phyloP scores from a whole-genome alignment of 345 rosid genomes.

The Lenwebbia sp. region DNA sequence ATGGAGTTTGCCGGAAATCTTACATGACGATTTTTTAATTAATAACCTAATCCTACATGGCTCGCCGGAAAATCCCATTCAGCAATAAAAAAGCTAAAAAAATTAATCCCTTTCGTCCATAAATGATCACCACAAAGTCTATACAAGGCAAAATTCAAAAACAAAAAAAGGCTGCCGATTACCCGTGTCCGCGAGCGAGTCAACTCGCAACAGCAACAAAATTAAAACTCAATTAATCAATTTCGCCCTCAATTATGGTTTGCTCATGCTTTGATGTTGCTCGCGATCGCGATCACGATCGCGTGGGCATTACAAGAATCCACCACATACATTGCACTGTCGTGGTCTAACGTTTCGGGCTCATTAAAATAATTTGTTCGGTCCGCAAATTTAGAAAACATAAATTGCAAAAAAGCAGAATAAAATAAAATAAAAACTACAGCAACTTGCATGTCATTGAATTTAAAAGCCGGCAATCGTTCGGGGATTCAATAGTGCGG shows the following conservation, averaged over 20 bases:
- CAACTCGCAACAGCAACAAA: background rate
- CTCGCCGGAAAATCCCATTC: too few species aligned
- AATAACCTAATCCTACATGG: too few species aligned
- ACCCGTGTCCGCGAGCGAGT: background rate
- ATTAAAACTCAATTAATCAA: background rate
- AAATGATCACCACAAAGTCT: background rate
- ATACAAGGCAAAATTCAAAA: too few species aligned
- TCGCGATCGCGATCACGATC: too few species aligned
- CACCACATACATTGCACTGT: background rate
- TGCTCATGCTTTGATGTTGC: background rate
- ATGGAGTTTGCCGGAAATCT: too few species aligned
- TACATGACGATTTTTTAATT: too few species aligned
- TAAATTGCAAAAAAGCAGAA: background rate
- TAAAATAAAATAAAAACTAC: background rate
- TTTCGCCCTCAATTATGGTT: background rate
- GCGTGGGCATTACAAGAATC: background rate
- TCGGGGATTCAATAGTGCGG: background rate
- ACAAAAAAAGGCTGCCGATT: rapidly evolving
- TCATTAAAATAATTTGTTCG: background rate
- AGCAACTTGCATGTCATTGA: background rate
- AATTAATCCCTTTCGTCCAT: background rate
- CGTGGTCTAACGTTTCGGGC: background rate
- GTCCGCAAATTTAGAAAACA: background rate
- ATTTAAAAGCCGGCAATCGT: background rate
- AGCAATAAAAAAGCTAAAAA: too few species aligned